A percentile compares a stretch with the other conserved stretches of the same genome.
These are phyloP conservation scores for Hortaea werneckii DNA, from an alignment of 2,329 filamentous ascomycete genomes.

Conservation along the genomic window DNA sequence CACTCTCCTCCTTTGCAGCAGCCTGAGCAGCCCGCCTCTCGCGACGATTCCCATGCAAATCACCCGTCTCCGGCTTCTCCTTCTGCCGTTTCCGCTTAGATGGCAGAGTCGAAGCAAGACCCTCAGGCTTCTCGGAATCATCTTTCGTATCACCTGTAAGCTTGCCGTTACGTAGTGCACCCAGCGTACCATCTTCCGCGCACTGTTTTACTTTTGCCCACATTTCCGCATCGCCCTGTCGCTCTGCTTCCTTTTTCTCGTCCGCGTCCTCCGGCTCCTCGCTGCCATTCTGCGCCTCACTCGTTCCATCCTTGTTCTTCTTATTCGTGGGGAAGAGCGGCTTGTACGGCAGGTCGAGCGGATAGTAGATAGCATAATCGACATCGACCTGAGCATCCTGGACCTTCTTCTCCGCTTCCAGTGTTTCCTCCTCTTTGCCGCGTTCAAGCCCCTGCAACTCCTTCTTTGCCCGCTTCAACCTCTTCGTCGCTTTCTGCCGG, in stretches of 20 bases:
- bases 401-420: conserved; percentile 11
- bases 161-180: conserved; percentile 46
- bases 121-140: not conserved
- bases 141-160: conserved; percentile 9
- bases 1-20: conserved; percentile 13
- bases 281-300: conserved; percentile 11
- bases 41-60: conserved; percentile 8
- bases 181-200: conserved; percentile 48
- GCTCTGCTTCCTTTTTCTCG: conserved; percentile 28
- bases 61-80: conserved; percentile 3
- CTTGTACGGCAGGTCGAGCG: conserved; percentile 60
- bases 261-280: conserved; percentile 28
- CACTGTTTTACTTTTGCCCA: conserved; percentile 59
- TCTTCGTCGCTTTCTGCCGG: conserved; percentile 62
- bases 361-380: conserved; percentile 64
- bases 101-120: not conserved
- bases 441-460: conserved; percentile 45
- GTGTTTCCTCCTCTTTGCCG: conserved; percentile 25
- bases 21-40: conserved; percentile 2
- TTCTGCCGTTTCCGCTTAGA: conserved; percentile 5
- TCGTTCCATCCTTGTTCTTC: conserved; percentile 16
- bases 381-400: conserved; percentile 56
- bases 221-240: conserved; percentile 45
- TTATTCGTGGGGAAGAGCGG: conserved; percentile 38
- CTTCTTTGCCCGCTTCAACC: conserved; percentile 54